Conservation (phyloP, 2,329 filamentous ascomycete species). For the Periconia sp. region DNA sequence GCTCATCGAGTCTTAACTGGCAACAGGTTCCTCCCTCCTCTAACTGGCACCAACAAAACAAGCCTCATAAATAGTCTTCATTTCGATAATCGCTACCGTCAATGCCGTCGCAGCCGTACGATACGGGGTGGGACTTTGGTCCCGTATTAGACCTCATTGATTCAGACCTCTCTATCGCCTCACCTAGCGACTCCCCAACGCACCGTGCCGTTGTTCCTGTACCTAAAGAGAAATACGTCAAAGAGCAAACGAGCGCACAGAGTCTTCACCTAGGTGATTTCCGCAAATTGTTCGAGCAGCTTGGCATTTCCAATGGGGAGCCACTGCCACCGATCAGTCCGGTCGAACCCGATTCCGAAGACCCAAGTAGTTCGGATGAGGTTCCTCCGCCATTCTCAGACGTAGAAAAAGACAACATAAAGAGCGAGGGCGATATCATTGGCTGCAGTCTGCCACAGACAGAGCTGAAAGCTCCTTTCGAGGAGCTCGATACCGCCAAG, state of each 20-base stretch:
- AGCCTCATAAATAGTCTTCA: background rate
- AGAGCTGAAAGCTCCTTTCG: too few species aligned
- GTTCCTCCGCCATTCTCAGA: too few species aligned
- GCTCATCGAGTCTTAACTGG: slow-evolving; percentile 7
- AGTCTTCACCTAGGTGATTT: slow-evolving; percentile 52
- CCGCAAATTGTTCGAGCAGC: slow-evolving; percentile 51
- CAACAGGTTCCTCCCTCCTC: slow-evolving; percentile 7
- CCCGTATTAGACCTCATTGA: slow-evolving; percentile 52
- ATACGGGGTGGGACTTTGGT: slow-evolving; percentile 54
- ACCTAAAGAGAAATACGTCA: slow-evolving; percentile 11
- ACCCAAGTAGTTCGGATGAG: slow-evolving; percentile 53
- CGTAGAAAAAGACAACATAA: too few species aligned
- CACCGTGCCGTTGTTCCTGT: slow-evolving; percentile 10
- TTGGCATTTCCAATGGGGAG: slow-evolving; percentile 43
- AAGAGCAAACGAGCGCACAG: background rate
- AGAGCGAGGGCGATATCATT: too few species aligned
- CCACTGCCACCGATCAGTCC: slow-evolving; percentile 26
- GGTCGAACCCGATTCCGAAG: slow-evolving; percentile 30
- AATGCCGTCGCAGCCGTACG: slow-evolving; percentile 43
- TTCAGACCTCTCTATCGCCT: slow-evolving; percentile 26
- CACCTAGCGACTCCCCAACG: slow-evolving; percentile 14
- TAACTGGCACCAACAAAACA: slow-evolving; percentile 3
- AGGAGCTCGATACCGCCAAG: too few species aligned
- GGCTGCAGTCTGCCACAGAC: too few species aligned
- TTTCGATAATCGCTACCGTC: background rate